Conservation (phyloP, 306 rosid genomes). For the Sicyos baderoa region DNA sequence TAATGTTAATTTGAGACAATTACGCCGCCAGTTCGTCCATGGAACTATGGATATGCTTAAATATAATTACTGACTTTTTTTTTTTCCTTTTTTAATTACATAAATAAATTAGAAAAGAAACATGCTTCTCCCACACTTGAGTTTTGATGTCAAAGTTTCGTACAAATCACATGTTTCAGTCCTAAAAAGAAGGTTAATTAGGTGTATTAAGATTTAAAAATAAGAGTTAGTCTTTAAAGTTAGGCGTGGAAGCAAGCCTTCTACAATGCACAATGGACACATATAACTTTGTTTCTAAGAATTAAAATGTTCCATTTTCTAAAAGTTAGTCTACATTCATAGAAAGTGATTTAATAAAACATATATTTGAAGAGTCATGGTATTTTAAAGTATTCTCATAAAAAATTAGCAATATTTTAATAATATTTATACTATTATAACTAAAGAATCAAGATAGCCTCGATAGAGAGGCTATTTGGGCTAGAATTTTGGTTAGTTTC, state of each 20-base stretch:
- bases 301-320: background rate
- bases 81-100: no score
- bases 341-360: background rate
- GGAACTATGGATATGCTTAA: background rate
- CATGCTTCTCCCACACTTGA: no score
- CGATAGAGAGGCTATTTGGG: background rate
- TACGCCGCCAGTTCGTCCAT: constrained; percentile 15
- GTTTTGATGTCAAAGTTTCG: background rate
- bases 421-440: background rate
- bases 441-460: constrained; percentile 3
- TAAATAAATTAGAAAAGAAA: no score
- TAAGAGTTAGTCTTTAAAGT: no score
- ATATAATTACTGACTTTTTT: no score
- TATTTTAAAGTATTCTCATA: background rate
- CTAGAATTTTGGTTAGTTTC: background rate
- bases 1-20: constrained; percentile 11
- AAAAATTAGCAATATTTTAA: background rate
- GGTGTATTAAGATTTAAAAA: no score
- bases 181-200: background rate
- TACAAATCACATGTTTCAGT: background rate
- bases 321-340: background rate
- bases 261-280: background rate
- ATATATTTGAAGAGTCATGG: background rate
- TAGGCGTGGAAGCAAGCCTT: no score
- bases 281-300: background rate